Conservation (phyloP, 805 yeast species). For the Candida chilensis region DNA sequence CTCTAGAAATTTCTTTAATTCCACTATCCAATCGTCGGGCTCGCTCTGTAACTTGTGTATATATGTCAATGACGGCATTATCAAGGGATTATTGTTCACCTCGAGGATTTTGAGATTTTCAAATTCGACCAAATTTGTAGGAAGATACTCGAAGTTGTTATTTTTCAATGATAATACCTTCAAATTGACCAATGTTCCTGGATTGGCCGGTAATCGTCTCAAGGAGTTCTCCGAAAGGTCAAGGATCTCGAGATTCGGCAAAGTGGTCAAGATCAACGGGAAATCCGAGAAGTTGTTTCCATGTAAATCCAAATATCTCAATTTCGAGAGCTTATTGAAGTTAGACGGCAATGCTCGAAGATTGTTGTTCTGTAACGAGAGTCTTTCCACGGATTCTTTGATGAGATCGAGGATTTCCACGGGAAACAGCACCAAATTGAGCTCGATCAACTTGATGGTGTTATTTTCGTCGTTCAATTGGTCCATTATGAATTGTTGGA, state of each 20-base stretch:
- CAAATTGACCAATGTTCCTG: slow-evolving; percentile 31
- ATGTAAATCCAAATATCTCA: slow-evolving; percentile 60
- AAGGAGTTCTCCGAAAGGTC: slow-evolving; percentile 56
- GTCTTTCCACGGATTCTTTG: slow-evolving; percentile 29
- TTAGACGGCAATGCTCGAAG: slow-evolving; percentile 37
- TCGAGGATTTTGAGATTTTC: slow-evolving; percentile 48
- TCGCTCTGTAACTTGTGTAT: slow-evolving; percentile 22
- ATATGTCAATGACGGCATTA: slow-evolving; percentile 31
- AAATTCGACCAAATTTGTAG: slow-evolving; percentile 42
- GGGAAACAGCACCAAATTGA: slow-evolving; percentile 5
- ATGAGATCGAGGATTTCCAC: slow-evolving; percentile 7
- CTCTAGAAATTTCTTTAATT: slow-evolving; percentile 25
- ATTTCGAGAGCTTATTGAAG: slow-evolving; percentile 29
- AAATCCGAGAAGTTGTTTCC: slow-evolving; percentile 44
- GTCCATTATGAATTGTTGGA: background rate
- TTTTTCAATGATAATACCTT: slow-evolving; percentile 53
- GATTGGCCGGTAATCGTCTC: slow-evolving; percentile 32
- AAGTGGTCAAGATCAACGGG: slow-evolving; percentile 32
- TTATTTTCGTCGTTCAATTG: background rate
- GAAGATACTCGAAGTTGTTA: slow-evolving; percentile 47
- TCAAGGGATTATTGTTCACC: slow-evolving; percentile 52
- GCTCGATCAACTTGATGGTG: background rate
- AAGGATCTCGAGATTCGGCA: slow-evolving; percentile 46
- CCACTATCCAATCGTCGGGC: slow-evolving; percentile 36
- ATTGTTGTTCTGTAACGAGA: slow-evolving; percentile 45